Conservation (phyloP, 345 rosid genomes). For the Citrus medica region DNA sequence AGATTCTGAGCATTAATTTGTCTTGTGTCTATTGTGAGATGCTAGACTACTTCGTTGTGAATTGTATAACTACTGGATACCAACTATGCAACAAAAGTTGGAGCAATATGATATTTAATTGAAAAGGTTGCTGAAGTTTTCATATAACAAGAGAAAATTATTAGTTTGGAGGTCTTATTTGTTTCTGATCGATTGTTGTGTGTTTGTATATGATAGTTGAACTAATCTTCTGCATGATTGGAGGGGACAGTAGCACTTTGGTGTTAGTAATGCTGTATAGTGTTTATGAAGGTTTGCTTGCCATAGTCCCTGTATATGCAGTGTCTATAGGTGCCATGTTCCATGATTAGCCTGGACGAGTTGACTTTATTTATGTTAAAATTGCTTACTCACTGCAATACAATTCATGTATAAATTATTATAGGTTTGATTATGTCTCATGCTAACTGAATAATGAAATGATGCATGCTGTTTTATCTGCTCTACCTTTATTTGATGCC, state of each 20-base stretch:
- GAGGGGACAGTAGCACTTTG: background rate
- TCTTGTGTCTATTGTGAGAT: too few relatives aligned
- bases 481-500: background rate
- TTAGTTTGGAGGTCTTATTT: background rate
- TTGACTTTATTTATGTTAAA: background rate
- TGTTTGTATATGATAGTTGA: background rate
- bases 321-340: background rate
- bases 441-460: background rate
- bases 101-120: background rate
- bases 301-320: background rate
- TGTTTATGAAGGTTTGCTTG: background rate
- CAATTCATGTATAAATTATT: background rate
- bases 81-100: background rate
- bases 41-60: too few relatives aligned
- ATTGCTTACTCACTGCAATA: background rate
- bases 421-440: background rate
- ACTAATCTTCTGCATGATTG: background rate
- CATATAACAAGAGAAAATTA: background rate
- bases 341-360: background rate
- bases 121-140: background rate
- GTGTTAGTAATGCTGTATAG: background rate
- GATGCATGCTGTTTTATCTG: background rate
- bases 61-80: background rate
- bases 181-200: background rate
- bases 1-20: background rate